Base-by-base conservation (phyloP, 2,329 filamentous ascomycete species). In the Monosporascus sp. region DNA sequence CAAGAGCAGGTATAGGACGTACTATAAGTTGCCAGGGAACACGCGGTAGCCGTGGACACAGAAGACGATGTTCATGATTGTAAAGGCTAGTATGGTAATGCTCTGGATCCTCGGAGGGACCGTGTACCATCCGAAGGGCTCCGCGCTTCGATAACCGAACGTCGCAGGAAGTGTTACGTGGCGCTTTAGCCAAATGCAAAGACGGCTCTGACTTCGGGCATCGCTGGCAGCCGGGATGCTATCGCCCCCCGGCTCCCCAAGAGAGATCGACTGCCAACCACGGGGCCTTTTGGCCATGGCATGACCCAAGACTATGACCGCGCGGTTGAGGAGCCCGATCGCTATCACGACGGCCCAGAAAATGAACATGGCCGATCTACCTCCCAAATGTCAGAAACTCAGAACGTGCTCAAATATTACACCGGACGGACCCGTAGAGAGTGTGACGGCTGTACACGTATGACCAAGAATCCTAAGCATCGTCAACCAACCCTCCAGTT, bases 71-170 rank as follows among this genome's bases (percentile, higher is more conserved):
- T 77, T 77, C 4, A 77, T 51, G 0, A 68, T 1, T 3, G 72
- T 54, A 44, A 77, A 77, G 0, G 58, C 55, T 0, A 66, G 3
- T 2, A 77, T 61, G 1, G 72, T 74, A 0, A 75, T 54, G 1
- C 67, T 71, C 56, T 78, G 72, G n/a, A 75, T 60, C 3, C 74
- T 63, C 0, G 73, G 71, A 0, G 75, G 75, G 1, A 77, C 67
- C 0, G 74, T 76, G 50, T 69, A 73, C 68, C 73, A 77, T 31
- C 73, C 72, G 3, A 74, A 66, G 22, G 73, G 72, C 41, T 76
- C 72, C 0, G 75, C 68, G 49, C 69, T 73, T 17, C 66, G 65
- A 37, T 71, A 64, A 1, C 76, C 75, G 47, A 78, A 76, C 0
- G 74, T 71, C 0, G 75, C 74, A 0, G 75, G 74, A 0, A 74